phyloP scores from a whole-genome alignment of 345 rosid genomes.

The Ceriops tagal region DNA sequence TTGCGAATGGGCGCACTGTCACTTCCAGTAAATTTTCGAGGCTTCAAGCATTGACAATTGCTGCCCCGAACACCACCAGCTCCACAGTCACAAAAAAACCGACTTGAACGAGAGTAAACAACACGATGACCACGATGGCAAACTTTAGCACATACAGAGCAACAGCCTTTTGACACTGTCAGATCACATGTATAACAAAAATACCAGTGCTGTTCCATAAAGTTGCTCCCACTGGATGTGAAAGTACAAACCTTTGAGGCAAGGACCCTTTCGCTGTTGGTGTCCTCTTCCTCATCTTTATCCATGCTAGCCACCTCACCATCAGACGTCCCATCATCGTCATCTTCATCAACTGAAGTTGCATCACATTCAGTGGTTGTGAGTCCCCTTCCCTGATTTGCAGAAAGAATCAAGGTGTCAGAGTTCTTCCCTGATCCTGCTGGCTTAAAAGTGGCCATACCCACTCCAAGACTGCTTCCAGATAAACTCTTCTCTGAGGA shows the following conservation, averaged over 20 bases:
- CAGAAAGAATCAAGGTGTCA: slow-evolving; percentile 59
- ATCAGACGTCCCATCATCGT: slow-evolving; percentile 99
- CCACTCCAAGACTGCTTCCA: slow-evolving; percentile 38
- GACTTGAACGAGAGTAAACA: slow-evolving; percentile 93
- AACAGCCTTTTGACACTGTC: slow-evolving; percentile 93
- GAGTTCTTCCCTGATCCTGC: slow-evolving; percentile 66
- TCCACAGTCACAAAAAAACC: slow-evolving; percentile 99
- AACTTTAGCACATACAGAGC: slow-evolving; percentile 97
- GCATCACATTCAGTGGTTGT: slow-evolving; percentile 85
- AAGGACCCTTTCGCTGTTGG: slow-evolving; percentile 79
- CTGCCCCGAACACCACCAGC: slow-evolving; percentile 99
- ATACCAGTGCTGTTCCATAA: slow-evolving; percentile 99
- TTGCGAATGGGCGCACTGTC: slow-evolving; percentile 49
- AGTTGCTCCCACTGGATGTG: slow-evolving; percentile 97
- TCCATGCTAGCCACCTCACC: slow-evolving; percentile 96
- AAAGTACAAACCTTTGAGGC: slow-evolving; percentile 96
- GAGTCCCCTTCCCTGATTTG: slow-evolving; percentile 71
- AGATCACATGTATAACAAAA: slow-evolving; percentile 99
- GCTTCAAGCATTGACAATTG: slow-evolving; percentile 95
- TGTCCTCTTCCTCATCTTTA: slow-evolving; percentile 93
- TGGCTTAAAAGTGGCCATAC: slow-evolving; percentile 50
- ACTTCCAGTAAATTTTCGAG: slow-evolving; percentile 75
- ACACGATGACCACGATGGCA: slow-evolving; percentile 99
- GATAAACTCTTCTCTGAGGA: slow-evolving; percentile 47
- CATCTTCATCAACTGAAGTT: slow-evolving; percentile 92